These are phyloP conservation scores for Ustilago cynodontis DNA, from an alignment of 1,284 basidiomycete species.

Conservation along the genomic window DNA sequence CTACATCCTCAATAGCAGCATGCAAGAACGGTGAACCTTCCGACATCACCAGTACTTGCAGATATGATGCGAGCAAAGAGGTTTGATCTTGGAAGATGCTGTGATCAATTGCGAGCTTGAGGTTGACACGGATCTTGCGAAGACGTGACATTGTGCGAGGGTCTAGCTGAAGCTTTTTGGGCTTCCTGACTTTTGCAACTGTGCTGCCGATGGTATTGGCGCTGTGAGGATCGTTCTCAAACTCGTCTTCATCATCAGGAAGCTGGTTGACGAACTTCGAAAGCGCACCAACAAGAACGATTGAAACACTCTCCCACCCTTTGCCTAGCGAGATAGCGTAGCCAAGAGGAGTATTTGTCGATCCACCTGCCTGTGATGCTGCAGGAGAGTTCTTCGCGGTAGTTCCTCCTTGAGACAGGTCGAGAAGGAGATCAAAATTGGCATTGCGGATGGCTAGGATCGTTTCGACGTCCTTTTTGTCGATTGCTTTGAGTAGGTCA, in stretches of 20 bases:
- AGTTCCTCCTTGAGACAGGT: conserved; percentile 42
- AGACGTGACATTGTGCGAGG: conserved; percentile 53
- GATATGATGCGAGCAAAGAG: conserved; percentile 58
- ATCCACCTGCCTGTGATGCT: conserved; percentile 38
- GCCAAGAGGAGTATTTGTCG: conserved; percentile 56
- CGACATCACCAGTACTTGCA: conserved; percentile 66
- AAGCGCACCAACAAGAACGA: conserved; percentile 64
- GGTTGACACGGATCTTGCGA: conserved; percentile 62
- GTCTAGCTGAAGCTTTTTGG: conserved; percentile 52
- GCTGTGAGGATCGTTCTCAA: conserved; percentile 7
- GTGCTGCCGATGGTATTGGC: conserved; percentile 10
- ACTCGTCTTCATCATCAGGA: conserved; percentile 60
- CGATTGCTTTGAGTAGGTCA: conserved; percentile 67
- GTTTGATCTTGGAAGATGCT: conserved; percentile 64
- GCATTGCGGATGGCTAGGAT: conserved; percentile 64
- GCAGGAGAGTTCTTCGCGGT: conserved; percentile 29
- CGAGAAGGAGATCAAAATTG: conserved; percentile 65
- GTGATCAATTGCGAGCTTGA: conserved; percentile 66
- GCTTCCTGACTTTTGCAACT: conserved; percentile 32
- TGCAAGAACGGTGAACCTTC: conserved; percentile 54
- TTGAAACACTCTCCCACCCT: conserved; percentile 55
- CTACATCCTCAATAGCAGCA: conserved; percentile 48
- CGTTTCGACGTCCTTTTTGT: conserved; percentile 63
- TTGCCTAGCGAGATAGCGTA: conserved; percentile 64
- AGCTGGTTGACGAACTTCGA: conserved; percentile 67